A percentile compares a stretch with the other conserved stretches of the same genome.
These are phyloP conservation scores for Microsporum canis DNA, from an alignment of 2,329 filamentous ascomycete species.

Conservation along the genomic window DNA sequence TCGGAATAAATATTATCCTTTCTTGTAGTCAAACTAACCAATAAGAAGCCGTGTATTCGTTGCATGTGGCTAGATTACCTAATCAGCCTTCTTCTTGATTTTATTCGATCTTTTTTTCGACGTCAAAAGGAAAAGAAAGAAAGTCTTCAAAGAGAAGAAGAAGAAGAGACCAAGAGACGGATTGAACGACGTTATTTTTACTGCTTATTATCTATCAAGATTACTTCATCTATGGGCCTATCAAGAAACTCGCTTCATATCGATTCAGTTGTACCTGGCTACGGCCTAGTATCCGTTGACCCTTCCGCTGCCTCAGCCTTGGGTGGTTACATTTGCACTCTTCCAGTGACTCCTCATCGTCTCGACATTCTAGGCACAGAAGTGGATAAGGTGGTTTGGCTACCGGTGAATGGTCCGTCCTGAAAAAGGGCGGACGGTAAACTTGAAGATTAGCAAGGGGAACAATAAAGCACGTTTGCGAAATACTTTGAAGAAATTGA, in stretches of 20 bases:
- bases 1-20: neutral
- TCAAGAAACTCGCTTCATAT: constrained; percentile 17
- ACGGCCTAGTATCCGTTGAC: constrained; percentile 16
- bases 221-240: constrained; percentile 18
- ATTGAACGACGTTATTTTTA: neutral
- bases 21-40: constrained; percentile 1
- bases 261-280: constrained; percentile 18
- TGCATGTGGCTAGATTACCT: neutral
- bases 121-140: neutral
- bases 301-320: constrained; percentile 8
- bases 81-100: neutral
- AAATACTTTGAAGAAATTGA: neutral
- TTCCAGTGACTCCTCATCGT: constrained; percentile 10
- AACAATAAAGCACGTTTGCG: neutral
- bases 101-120: neutral
- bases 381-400: constrained; percentile 31
- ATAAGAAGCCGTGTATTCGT: neutral
- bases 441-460: constrained; percentile 13
- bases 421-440: constrained; percentile 43
- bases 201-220: neutral
- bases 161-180: neutral
- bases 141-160: neutral
- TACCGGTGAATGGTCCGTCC: constrained; percentile 41
- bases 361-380: constrained; percentile 14
- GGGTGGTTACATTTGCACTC: constrained; percentile 11